phyloP scores from a whole-genome alignment of 2,329 filamentous ascomycete genomes.

The Gliomastix tumulicola region DNA sequence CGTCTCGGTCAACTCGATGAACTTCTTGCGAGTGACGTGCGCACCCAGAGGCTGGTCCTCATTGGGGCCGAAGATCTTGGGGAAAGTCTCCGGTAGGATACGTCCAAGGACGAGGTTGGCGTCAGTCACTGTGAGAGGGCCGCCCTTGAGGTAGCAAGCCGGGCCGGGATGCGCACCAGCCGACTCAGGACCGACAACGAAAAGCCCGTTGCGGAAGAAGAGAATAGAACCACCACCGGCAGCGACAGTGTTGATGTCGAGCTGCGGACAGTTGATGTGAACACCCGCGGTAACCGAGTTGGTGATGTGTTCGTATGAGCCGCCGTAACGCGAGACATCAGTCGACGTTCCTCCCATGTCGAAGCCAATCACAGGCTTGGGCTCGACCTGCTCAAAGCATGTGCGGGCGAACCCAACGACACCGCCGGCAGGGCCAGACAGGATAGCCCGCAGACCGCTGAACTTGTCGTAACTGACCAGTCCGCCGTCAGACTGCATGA shows the following conservation, averaged over 20 bases:
- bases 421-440: neutral
- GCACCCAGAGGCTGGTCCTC: slow-evolving; percentile 47
- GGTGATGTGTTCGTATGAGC: slow-evolving; percentile 64
- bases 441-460: slow-evolving; percentile 1
- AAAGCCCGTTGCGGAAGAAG: slow-evolving; percentile 62
- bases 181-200: slow-evolving; percentile 64
- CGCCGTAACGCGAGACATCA: slow-evolving; percentile 63
- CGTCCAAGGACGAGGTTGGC: slow-evolving; percentile 63
- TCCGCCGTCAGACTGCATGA: slow-evolving; percentile 6
- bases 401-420: slow-evolving; percentile 1
- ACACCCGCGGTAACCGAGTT: slow-evolving; percentile 64
- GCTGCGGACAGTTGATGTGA: slow-evolving; percentile 62
- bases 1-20: slow-evolving; percentile 26
- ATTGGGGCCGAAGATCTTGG: slow-evolving; percentile 63
- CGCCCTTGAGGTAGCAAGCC: slow-evolving; percentile 63
- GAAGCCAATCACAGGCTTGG: neutral
- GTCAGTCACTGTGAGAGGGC: slow-evolving; percentile 66
- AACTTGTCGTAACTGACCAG: slow-evolving; percentile 7
- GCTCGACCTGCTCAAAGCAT: neutral
- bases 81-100: slow-evolving; percentile 51
- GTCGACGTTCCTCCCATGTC: slow-evolving; percentile 59
- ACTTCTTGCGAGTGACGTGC: slow-evolving; percentile 25
- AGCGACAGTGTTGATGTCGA: slow-evolving; percentile 66
- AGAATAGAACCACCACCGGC: slow-evolving; percentile 43
- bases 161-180: slow-evolving; percentile 66